Evolutionary conservation across 2,329 filamentous ascomycete species (phyloP), one percentile per base, ranked within the genome.

Genomic region (Exserohilum rostratum): DNA sequence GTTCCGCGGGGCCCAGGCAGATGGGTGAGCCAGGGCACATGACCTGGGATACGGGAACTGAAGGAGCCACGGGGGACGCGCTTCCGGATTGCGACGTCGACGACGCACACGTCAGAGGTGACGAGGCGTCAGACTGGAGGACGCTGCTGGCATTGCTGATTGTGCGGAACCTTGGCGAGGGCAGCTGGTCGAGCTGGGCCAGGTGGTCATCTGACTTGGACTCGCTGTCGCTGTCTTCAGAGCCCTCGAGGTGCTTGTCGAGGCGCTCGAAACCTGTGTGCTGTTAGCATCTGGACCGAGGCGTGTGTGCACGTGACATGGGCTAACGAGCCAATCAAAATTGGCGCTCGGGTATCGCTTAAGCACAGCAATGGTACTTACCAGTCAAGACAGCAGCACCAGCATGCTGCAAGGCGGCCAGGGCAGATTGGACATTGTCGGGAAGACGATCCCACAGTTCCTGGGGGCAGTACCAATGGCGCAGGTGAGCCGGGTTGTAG

Each of bases 301-400:
- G 42, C 3, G 12, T n/a, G 20, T 43, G n/a, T 35, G 44, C 31
- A 47, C 31, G 49, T 53, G 35, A 50, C 48, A 54, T 55, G 15
- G 43, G n/a, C 13, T 22, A 15, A 6, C 15, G 15, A 43, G 42
- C 55, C 39, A 55, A 46, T 55, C 30, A 30, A 30, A 48, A 30
- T 30, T 15, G 39, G 30, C 12, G 31, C 11, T 34, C 20, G 38
- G 11, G 49, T 40, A 29, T n/a, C 25, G 47, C 22, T n/a, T 35
- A 11, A 34, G 30, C 49, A 10, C 38, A 37, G 10, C 35, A 49
- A 10, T 38, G 37, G 12, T 37, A 71, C 74, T 57, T 75, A 55
- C 76, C 70, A 43, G 78, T 80, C 58, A 73, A 68, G 30, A 80
- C 74, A 33, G 78, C 78, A 15, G 80, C 80, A 37, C 76, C 79